Percentiles rank a stretch among this genome's conserved stretches.
phyloP scores from a whole-genome alignment of 1,284 basidiomycete species.

The Trametes sp. region DNA sequence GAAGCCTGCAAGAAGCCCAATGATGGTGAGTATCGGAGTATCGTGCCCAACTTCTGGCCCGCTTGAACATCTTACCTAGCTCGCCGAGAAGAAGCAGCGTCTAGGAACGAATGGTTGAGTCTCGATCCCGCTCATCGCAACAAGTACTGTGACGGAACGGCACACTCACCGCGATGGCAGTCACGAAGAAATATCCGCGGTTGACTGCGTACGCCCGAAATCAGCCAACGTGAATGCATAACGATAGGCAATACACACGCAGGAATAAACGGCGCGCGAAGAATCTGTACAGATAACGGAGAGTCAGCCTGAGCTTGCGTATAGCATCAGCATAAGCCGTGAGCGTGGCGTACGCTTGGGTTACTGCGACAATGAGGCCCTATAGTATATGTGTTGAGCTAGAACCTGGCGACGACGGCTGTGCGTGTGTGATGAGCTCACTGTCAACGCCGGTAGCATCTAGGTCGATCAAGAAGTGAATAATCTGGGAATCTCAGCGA shows the following conservation, averaged over 20 bases:
- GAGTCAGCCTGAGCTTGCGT: not conserved
- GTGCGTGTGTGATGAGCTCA: not conserved
- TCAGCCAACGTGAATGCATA: not conserved
- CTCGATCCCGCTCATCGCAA: not conserved
- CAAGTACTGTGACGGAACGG: not conserved
- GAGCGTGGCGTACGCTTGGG: slow-evolving; percentile 8
- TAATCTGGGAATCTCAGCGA: not conserved
- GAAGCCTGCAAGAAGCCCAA: not conserved
- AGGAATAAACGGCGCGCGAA: slow-evolving; percentile 7
- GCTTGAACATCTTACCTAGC: not conserved
- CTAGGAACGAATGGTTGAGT: not conserved
- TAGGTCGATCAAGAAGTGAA: not conserved
- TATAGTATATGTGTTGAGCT: not conserved
- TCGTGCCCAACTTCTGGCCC: too few species aligned
- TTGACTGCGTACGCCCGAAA: not conserved
- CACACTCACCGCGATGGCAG: not conserved
- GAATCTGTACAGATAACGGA: not conserved
- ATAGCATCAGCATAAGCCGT: too few species aligned
- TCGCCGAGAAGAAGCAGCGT: not conserved
- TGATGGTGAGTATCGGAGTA: too few species aligned
- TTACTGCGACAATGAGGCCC: slow-evolving; percentile 8
- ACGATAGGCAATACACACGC: not conserved
- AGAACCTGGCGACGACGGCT: not conserved
- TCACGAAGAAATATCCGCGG: not conserved
- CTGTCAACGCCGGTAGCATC: slow-evolving; percentile 4